phyloP scores from a whole-genome alignment of 208 protist genomes.

The Crithidia sp. region DNA sequence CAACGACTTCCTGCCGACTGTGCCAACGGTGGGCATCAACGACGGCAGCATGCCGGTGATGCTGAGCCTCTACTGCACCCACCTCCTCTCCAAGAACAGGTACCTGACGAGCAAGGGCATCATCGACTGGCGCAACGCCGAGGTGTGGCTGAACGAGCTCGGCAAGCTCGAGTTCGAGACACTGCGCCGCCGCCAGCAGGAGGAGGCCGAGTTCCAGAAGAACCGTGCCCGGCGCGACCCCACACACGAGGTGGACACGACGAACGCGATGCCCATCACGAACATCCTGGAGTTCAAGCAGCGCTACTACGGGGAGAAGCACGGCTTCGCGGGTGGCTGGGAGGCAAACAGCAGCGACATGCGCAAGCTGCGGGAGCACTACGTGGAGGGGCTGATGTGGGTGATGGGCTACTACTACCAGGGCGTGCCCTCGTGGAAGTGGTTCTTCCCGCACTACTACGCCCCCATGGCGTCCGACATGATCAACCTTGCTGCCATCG shows the following conservation, averaged over 20 bases:
- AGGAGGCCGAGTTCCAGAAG: constrained; percentile 83
- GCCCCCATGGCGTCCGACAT: constrained; percentile 92
- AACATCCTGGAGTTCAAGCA: constrained; percentile 86
- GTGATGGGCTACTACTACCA: constrained; percentile 92
- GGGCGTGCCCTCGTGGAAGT: constrained; percentile 90
- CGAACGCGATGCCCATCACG: constrained; percentile 36
- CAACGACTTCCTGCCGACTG: constrained; percentile 98
- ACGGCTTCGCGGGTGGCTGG: constrained; percentile 79
- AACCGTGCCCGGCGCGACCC: constrained; percentile 61
- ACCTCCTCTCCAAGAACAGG: constrained; percentile 65
- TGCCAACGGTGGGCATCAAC: constrained; percentile 95
- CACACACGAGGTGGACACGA: constrained; percentile 61
- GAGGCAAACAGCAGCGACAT: constrained; percentile 68
- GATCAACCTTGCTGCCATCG: constrained; percentile 75
- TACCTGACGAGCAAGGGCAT: constrained; percentile 80
- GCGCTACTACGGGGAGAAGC: constrained; percentile 88
- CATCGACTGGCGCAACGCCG: constrained; percentile 76
- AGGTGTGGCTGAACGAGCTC: constrained; percentile 77
- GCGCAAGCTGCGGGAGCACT: constrained; percentile 72
- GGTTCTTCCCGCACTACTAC: constrained; percentile 94
- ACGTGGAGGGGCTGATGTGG: constrained; percentile 90
- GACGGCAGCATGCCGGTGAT: constrained; percentile 92
- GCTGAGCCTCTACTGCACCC: constrained; percentile 84
- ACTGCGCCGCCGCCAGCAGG: constrained; percentile 62
- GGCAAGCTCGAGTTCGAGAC: constrained; percentile 81